A percentile compares a stretch with the other conserved stretches of the same genome.
phyloP scores from a whole-genome alignment of 805 yeast species.

The Suhomyces kilbournensis region DNA sequence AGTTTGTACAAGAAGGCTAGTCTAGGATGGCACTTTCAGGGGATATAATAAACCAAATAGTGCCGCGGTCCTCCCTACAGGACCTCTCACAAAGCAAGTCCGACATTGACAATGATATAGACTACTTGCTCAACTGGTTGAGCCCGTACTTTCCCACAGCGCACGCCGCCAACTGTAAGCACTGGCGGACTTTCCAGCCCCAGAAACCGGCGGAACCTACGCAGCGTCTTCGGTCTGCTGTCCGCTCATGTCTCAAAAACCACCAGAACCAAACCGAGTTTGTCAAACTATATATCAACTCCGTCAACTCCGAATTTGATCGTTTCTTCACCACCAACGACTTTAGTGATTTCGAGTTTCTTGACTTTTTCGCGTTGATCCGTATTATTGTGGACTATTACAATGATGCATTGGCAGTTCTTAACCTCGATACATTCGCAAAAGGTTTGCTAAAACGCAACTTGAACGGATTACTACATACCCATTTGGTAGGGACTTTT shows the following conservation, averaged over 20 bases:
- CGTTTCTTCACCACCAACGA: constrained; percentile 7
- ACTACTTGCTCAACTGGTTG: constrained; percentile 31
- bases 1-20: no score
- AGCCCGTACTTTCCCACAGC: constrained; percentile 24
- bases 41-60: background rate
- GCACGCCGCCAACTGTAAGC: background rate
- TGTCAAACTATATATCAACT: constrained; percentile 29
- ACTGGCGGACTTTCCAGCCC: constrained; percentile 1
- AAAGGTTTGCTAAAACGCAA: constrained; percentile 24
- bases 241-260: constrained; percentile 35
- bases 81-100: constrained; percentile 8
- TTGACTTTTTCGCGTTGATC: constrained; percentile 16
- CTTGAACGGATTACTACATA: constrained; percentile 26
- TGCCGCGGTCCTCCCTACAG: constrained; percentile 9
- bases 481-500: background rate
- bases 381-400: constrained; percentile 21
- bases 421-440: constrained; percentile 21
- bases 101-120: constrained; percentile 36
- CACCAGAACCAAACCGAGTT: constrained; percentile 31
- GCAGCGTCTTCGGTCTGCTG: constrained; percentile 35
- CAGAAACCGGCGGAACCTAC: constrained; percentile 23
- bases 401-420: constrained; percentile 17
- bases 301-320: constrained; percentile 23
- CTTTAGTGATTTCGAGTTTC: constrained; percentile 7
- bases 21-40: no score